Conservation (phyloP, 352 stramenopile species). For the Phytophthora macrochlamydospora region DNA sequence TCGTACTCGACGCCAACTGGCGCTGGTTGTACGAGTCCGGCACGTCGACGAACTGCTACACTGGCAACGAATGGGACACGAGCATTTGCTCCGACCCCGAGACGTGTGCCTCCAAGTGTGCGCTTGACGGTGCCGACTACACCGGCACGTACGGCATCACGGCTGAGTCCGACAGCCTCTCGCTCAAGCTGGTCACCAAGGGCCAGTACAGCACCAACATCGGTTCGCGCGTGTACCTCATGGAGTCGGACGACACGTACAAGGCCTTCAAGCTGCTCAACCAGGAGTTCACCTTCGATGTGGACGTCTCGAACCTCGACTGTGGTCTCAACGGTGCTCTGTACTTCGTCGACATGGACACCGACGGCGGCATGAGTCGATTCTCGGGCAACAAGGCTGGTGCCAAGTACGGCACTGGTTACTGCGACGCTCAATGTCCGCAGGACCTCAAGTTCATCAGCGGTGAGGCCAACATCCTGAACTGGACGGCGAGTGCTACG, state of each 20-base stretch:
- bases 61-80: conserved; percentile 35
- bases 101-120: conserved; percentile 39
- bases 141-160: conserved; percentile 42
- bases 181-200: conserved; percentile 40
- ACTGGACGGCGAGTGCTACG: neutral
- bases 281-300: conserved; percentile 48
- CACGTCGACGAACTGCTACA: conserved; percentile 32
- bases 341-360: conserved; percentile 54
- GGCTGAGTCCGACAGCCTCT: conserved; percentile 19
- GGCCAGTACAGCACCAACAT: conserved; percentile 40
- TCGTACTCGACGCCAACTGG: conserved; percentile 55
- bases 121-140: conserved; percentile 47
- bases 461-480: conserved; percentile 39
- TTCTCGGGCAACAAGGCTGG: conserved; percentile 35
- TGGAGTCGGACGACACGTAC: conserved; percentile 29
- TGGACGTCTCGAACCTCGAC: conserved; percentile 41
- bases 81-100: conserved; percentile 33
- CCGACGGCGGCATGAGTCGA: conserved; percentile 35
- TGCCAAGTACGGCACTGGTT: conserved; percentile 25
- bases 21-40: conserved; percentile 46
- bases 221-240: conserved; percentile 45
- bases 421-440: conserved; percentile 40
- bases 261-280: conserved; percentile 52
- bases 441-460: conserved; percentile 57
- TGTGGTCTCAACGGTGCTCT: conserved; percentile 50